Evolutionary conservation across 2,329 filamentous ascomycete species (phyloP).

Genomic region (Phialophora chinensis): DNA sequence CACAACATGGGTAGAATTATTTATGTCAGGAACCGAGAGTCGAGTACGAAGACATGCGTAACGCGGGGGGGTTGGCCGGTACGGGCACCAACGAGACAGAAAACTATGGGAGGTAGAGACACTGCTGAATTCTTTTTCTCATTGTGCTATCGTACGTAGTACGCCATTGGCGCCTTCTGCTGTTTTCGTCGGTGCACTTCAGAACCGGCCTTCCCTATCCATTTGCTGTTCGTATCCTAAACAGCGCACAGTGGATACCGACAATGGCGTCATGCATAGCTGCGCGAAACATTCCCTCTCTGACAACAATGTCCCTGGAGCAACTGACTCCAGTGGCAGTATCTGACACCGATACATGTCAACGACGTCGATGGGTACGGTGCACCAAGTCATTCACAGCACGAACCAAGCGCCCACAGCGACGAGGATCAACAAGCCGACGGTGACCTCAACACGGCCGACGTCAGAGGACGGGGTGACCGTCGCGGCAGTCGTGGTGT

Average conservation of each 20-base stretch:
- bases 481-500: neutral
- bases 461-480: neutral
- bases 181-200: neutral
- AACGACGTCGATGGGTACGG: neutral
- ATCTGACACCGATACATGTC: neutral
- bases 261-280: neutral
- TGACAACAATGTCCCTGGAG: neutral
- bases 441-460: slow-evolving; percentile 4
- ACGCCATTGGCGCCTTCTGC: neutral
- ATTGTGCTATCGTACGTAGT: slow-evolving; percentile 3
- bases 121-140: neutral
- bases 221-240: neutral
- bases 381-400: slow-evolving; percentile 6
- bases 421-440: slow-evolving; percentile 6
- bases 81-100: neutral
- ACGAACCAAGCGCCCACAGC: slow-evolving; percentile 14
- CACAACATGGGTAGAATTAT: neutral
- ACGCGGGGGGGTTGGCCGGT: neutral
- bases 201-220: neutral
- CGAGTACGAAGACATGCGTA: neutral
- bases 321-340: neutral
- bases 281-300: neutral
- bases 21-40: neutral
- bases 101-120: neutral
- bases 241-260: neutral